Percentiles rank a stretch among this genome's conserved stretches.
phyloP scores from a whole-genome alignment of 2,329 filamentous ascomycete species.

The Cryphonectria carpinicola region DNA sequence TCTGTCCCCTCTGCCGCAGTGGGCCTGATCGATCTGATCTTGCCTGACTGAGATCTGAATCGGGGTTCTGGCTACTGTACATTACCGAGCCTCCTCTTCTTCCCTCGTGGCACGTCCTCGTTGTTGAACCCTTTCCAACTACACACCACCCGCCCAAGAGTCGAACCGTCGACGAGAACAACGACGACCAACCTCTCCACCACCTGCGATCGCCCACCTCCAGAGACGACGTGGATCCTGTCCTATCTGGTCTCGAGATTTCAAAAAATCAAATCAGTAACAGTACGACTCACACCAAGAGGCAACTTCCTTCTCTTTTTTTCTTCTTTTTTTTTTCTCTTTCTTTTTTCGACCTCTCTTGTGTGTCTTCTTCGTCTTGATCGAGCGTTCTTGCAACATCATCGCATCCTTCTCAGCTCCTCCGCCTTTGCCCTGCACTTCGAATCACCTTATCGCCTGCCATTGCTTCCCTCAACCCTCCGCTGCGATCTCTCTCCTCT shows the following conservation, averaged over 20 bases:
- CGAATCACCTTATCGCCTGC: not conserved
- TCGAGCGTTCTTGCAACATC: slow-evolving; percentile 28
- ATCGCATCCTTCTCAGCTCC: slow-evolving; percentile 21
- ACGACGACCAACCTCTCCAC: slow-evolving; percentile 30
- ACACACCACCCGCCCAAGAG: not conserved
- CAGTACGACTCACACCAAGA: slow-evolving; percentile 26
- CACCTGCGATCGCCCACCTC: slow-evolving; percentile 12
- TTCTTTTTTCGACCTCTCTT: slow-evolving; percentile 31
- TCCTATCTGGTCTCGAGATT: slow-evolving; percentile 1
- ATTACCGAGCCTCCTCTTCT: slow-evolving; percentile 8
- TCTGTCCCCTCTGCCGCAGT: slow-evolving; percentile 5
- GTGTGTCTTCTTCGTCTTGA: slow-evolving; percentile 24
- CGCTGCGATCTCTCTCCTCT: slow-evolving; percentile 18
- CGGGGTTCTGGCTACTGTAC: slow-evolving; percentile 16
- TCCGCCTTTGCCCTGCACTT: not conserved
- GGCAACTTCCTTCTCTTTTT: slow-evolving; percentile 28
- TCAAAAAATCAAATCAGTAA: slow-evolving; percentile 32
- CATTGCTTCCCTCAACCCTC: slow-evolving; percentile 17
- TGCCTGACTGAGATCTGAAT: slow-evolving; percentile 18
- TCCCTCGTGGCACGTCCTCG: slow-evolving; percentile 14
- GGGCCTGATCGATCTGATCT: slow-evolving; percentile 15
- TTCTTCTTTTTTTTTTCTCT: slow-evolving; percentile 25
- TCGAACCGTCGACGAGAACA: slow-evolving; percentile 20
- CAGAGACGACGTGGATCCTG: not conserved
- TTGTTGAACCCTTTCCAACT: slow-evolving; percentile 12